Percentiles rank a stretch among this genome's conserved stretches.
Conservation (phyloP, 768 basidiomycete species). For the Amanita rubescens region DNA sequence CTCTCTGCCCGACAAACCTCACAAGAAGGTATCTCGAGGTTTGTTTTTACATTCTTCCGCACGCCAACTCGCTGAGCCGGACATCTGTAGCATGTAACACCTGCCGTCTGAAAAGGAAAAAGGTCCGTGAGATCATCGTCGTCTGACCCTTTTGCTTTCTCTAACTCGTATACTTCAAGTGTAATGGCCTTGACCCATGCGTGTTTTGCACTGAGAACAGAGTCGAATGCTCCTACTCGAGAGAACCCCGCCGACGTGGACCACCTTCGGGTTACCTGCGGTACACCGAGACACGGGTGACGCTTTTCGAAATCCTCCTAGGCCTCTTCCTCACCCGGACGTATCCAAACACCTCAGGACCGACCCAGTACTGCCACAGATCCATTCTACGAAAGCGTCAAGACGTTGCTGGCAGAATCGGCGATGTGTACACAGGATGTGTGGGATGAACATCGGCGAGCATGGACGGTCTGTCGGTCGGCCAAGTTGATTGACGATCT, state of each 20-base stretch:
- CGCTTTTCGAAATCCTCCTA: conserved; percentile 21
- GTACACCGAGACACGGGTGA: conserved; percentile 22
- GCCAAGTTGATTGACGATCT: conserved; percentile 18
- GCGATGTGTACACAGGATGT: conserved; percentile 22
- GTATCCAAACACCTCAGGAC: conserved; percentile 9
- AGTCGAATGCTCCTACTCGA: conserved; percentile 23
- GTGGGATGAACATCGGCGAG: conserved; percentile 20
- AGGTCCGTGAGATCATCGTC: conserved; percentile 12
- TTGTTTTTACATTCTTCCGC: background rate
- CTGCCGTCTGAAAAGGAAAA: conserved; percentile 24
- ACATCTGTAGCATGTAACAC: conserved; percentile 21
- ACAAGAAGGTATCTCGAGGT: conserved; percentile 9
- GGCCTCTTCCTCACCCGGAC: conserved; percentile 16
- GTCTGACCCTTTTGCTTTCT: background rate
- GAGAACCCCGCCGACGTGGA: conserved; percentile 22
- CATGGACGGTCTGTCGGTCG: conserved; percentile 17
- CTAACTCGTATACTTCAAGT: conserved; percentile 14
- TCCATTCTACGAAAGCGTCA: conserved; percentile 11
- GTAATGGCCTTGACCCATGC: conserved; percentile 24
- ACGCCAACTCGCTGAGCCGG: background rate
- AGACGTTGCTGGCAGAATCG: conserved; percentile 13
- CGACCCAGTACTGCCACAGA: background rate
- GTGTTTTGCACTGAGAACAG: conserved; percentile 21
- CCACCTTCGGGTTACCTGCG: conserved; percentile 24
- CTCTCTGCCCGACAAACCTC: conserved; percentile 1